Conservation (phyloP, 2,329 filamentous ascomycete species). For the Monosporascus sp. region DNA sequence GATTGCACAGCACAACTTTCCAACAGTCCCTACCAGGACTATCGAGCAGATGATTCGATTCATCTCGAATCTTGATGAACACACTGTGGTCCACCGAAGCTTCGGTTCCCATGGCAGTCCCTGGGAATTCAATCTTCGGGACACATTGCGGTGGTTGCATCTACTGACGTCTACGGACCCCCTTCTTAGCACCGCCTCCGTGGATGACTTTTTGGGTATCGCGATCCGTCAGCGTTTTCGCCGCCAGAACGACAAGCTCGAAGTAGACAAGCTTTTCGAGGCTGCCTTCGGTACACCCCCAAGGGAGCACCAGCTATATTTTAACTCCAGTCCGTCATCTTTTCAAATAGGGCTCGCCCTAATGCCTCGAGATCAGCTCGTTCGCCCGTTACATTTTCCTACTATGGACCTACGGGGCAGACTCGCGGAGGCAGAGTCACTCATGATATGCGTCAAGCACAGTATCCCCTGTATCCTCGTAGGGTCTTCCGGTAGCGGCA, state of each 20-base stretch:
- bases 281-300: conserved; percentile 52
- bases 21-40: conserved; percentile 51
- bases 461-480: conserved; percentile 86
- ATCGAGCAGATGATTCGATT: conserved; percentile 69
- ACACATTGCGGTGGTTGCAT: conserved; percentile 82
- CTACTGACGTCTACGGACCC: conserved; percentile 57
- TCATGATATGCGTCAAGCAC: conserved; percentile 81
- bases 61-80: conserved; percentile 71
- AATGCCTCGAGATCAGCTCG: conserved; percentile 52
- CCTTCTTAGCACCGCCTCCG: conserved; percentile 53
- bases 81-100: conserved; percentile 54
- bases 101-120: conserved; percentile 66
- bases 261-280: conserved; percentile 62
- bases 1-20: conserved; percentile 77
- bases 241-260: conserved; percentile 57
- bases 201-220: conserved; percentile 72
- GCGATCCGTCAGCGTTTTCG: conserved; percentile 88
- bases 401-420: conserved; percentile 46
- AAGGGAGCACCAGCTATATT: conserved; percentile 60
- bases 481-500: conserved; percentile 79
- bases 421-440: conserved; percentile 72
- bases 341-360: conserved; percentile 77
- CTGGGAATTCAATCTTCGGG: conserved; percentile 94
- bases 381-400: conserved; percentile 47
- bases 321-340: conserved; percentile 59